A percentile compares a stretch with the other conserved stretches of the same genome.
Conservation (phyloP, 1,284 basidiomycete genomes). For the Ustilago crameri region DNA sequence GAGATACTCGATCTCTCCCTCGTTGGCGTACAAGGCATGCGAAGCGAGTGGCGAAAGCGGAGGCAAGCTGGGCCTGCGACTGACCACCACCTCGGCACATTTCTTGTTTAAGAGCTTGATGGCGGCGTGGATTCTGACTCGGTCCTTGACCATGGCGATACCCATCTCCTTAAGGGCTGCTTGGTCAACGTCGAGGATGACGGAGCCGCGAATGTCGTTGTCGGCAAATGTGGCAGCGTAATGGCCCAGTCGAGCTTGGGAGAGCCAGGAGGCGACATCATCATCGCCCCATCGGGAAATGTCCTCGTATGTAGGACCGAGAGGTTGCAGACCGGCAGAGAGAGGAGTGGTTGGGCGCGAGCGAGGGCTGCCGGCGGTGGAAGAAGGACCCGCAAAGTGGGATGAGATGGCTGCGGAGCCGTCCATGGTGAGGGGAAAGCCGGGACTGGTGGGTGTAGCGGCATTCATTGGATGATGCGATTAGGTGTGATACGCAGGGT, state of each 20-base stretch:
- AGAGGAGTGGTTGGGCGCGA: slow-evolving; percentile 44
- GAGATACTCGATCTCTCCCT: slow-evolving; percentile 49
- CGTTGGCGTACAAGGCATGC: slow-evolving; percentile 22
- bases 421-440: slow-evolving; percentile 52
- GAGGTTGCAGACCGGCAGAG: slow-evolving; percentile 29
- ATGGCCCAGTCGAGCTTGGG: slow-evolving; percentile 43
- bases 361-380: slow-evolving; percentile 37
- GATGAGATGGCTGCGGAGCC: slow-evolving; percentile 21
- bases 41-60: slow-evolving; percentile 30
- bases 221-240: slow-evolving; percentile 52
- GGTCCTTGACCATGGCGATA: slow-evolving; percentile 62
- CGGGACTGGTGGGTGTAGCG: slow-evolving; percentile 53
- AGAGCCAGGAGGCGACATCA: slow-evolving; percentile 61
- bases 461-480: slow-evolving; percentile 25
- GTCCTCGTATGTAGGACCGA: slow-evolving; percentile 41
- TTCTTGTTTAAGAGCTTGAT: slow-evolving; percentile 64
- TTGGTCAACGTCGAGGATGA: slow-evolving; percentile 63
- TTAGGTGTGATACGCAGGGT: background rate
- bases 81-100: slow-evolving; percentile 39
- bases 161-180: slow-evolving; percentile 65
- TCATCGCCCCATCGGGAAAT: slow-evolving; percentile 37
- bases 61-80: slow-evolving; percentile 30
- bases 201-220: slow-evolving; percentile 63
- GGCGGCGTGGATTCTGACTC: slow-evolving; percentile 62
- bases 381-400: slow-evolving; percentile 33